Base-by-base conservation (phyloP, 2,329 filamentous ascomycete species). In the Trichoderma asperellum region DNA sequence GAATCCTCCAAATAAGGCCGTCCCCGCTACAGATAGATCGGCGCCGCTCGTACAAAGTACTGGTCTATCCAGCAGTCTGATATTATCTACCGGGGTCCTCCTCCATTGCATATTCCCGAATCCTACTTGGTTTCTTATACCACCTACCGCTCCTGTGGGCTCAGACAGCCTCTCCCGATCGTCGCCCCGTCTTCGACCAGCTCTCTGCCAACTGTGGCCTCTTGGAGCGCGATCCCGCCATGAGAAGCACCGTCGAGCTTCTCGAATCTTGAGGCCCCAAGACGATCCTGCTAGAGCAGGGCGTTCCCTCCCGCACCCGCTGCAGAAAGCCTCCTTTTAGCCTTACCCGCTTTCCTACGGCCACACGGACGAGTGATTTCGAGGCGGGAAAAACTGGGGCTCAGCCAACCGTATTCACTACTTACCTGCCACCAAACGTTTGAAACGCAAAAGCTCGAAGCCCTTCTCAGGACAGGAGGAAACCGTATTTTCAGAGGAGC, bases 21-120 rank as follows among this genome's bases (percentile, higher is more conserved):
- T 49, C 62, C 62, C 68, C 68, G 52, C 68, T 67, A 58, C 63
- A 61, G 55, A 29, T 56, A 55, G 68, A 68, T 68, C 63, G 62
- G 68, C 62, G 49, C 56, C 68, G 49, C 62, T 37, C 52, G 57
- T 49, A 21, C 11, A 24, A 21, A 47, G 35, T 57, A 24, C 27
- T 18, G 32, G 32, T 27, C 52, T n/a, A 18, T 14, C 18, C 32
- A 27, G 34, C 49, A 35, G 35, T 6, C 37, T 40, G 40, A 21
- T 21, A 49, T 49, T 57, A 68, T 68, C 63, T 70, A 61, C 68
- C 49, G 37, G 68, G 63, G 62, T 70, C 49, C 53, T 27, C 49
- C 68, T 24, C 53, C 52, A 24, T 56, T n/a, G 62, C 40, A 24
- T 34, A 40, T 49, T 43, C 65, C 65, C 65, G 34, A 40, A 43